Evolutionary conservation across 305 asterid species (phyloP), one percentile per base, ranked within the genome.

Genomic region (Ilex paraguariensis): DNA sequence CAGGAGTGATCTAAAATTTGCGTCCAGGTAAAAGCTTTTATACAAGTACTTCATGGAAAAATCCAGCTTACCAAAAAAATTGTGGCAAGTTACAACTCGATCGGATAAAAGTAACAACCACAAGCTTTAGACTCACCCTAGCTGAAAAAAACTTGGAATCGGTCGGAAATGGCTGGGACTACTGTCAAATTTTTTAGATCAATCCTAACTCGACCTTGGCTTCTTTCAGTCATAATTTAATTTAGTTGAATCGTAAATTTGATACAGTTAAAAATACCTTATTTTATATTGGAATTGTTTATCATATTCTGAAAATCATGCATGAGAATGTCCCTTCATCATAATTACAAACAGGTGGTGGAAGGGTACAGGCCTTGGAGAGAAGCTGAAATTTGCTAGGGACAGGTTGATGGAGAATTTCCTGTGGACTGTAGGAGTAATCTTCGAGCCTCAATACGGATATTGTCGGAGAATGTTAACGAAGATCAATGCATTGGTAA

Each of bases 371-470:
- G 66, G 82, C 11, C 73, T 82, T 7, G 57, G 63, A 13, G 66
- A 82, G 28, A 82, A 77, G 64, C 14, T 84, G 73, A 67, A 63
- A 6, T 86, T 86, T 61, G 81, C 81, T 0, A 78, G 95, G 75
- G 76, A 84, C 64, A 57, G 88, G 62, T 57, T 84, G 69, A 80
- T 80, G 30, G 95, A 87, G 73, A 68, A 80, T 53, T 87, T 71
- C 69, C 62, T 72, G 6, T 74, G 83, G 83, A 62, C 67, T 15
- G 39, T 67, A 0, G 79, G 81, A 31, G 17, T 60, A 3, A 39
- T 30, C 3, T 30, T 17, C 16, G 44, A 64, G 21, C 61, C 68
- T 4, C 44, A 64, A 40, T 44, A 16, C 13, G 39, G 45, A 31
- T 13, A 54, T n/a, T 54, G 60, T 11, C 42, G 68, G 10, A 54